phyloP scores from a whole-genome alignment of 371 early-diverging fungal species.

The Mucor circinelloides region DNA sequence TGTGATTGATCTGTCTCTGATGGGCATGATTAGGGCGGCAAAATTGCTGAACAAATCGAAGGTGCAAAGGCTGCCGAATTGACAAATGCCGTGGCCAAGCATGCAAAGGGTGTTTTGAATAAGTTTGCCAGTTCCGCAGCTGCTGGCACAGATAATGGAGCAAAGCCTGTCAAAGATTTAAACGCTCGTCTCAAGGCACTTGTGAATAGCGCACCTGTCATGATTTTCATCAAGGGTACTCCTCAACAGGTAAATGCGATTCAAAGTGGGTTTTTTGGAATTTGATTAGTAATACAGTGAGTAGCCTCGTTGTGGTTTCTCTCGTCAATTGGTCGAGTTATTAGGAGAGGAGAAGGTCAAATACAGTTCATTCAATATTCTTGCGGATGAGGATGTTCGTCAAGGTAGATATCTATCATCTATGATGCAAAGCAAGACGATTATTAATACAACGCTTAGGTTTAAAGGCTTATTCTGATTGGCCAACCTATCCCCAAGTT shows the following conservation, averaged over 20 bases:
- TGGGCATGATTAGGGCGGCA: constrained; percentile 53
- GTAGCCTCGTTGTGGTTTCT: constrained; percentile 78
- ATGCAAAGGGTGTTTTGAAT: constrained; percentile 62
- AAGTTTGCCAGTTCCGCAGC: constrained; percentile 21
- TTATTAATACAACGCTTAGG: constrained; percentile 30
- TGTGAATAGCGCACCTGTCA: constrained; percentile 72
- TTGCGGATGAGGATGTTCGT: constrained; percentile 86
- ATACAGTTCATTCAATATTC: constrained; percentile 87
- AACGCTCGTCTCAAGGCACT: constrained; percentile 71
- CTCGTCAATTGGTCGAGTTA: constrained; percentile 71
- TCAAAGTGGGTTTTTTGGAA: background rate
- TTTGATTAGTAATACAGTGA: constrained; percentile 11
- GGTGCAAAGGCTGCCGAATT: constrained; percentile 90
- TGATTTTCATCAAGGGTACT: constrained; percentile 95
- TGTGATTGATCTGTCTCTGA: background rate
- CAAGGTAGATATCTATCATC: constrained; percentile 56
- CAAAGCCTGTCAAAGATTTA: constrained; percentile 56
- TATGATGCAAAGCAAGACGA: background rate
- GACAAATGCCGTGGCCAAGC: constrained; percentile 69
- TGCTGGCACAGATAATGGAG: constrained; percentile 31
- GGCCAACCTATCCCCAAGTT: constrained; percentile 94
- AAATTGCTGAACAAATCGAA: constrained; percentile 76
- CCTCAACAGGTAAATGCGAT: constrained; percentile 57
- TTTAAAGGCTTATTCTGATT: constrained; percentile 83
- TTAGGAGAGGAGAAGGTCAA: constrained; percentile 68